Conservation (phyloP, 2,329 filamentous ascomycete species). For the Lasiodiplodia gonubiensis region DNA sequence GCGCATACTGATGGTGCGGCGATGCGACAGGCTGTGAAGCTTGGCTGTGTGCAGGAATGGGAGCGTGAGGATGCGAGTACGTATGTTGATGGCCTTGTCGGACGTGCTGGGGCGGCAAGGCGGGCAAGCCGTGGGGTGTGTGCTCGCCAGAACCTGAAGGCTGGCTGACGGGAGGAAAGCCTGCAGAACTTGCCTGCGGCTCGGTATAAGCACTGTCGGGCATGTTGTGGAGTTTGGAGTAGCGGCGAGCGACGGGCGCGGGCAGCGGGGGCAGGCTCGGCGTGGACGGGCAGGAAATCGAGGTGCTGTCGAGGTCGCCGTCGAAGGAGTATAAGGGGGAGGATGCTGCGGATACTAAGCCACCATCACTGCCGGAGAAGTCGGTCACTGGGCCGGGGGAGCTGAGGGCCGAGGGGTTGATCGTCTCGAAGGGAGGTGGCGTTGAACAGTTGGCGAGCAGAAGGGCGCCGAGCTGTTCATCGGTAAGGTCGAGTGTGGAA, state of each 20-base stretch:
- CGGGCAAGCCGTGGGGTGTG: too few relatives aligned
- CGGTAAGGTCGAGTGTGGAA: background rate
- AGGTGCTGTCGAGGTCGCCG: background rate
- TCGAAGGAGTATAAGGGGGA: background rate
- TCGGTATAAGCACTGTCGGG: background rate
- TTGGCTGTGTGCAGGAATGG: background rate
- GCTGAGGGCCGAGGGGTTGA: conserved; percentile 19
- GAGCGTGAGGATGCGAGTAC: background rate
- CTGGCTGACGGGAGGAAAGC: background rate
- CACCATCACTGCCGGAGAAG: background rate
- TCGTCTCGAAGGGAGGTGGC: conserved; percentile 14
- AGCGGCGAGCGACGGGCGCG: background rate
- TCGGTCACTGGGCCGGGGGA: background rate
- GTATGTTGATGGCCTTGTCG: background rate
- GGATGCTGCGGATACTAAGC: background rate
- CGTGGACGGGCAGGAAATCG: background rate
- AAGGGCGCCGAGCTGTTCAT: background rate
- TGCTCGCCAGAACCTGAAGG: background rate
- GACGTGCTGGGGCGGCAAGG: background rate
- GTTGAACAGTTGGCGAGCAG: conserved; percentile 2
- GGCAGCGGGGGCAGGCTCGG: background rate
- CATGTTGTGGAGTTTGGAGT: background rate
- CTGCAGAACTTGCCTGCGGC: background rate
- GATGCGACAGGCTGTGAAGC: background rate
- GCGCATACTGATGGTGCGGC: background rate